phyloP scores from a whole-genome alignment of 768 basidiomycete species.

The Mrakia gelida region DNA sequence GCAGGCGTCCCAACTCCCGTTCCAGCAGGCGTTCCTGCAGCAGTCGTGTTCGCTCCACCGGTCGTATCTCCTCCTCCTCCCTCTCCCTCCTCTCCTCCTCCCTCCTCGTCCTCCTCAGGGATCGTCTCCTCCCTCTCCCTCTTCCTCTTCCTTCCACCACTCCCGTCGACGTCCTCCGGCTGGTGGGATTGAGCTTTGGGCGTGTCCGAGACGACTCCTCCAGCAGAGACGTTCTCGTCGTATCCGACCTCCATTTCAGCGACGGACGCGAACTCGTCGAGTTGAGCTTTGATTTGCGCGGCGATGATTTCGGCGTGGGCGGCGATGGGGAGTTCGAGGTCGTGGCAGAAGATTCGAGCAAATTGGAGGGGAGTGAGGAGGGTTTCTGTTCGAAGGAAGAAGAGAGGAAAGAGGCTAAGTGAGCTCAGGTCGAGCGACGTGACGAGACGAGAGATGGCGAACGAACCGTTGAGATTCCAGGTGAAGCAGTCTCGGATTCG shows the following conservation, averaged over 20 bases:
- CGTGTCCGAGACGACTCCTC: not conserved
- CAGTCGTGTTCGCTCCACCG: not conserved
- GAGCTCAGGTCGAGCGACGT: not conserved
- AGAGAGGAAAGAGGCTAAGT: not conserved
- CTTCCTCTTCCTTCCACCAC: not conserved
- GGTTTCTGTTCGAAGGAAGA: constrained; percentile 50
- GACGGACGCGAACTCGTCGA: constrained; percentile 82
- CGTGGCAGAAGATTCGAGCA: constrained; percentile 78
- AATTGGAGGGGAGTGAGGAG: constrained; percentile 79
- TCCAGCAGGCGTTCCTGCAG: not conserved
- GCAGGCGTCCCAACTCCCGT: not conserved
- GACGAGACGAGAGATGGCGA: not conserved
- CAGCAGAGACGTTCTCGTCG: constrained; percentile 40
- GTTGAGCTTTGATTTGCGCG: constrained; percentile 79
- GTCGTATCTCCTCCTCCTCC: not conserved
- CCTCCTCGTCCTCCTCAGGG: not conserved
- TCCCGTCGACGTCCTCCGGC: not conserved
- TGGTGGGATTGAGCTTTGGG: not conserved
- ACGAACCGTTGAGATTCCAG: constrained; percentile 78
- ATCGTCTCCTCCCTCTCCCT: constrained; percentile 5
- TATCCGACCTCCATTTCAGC: constrained; percentile 58
- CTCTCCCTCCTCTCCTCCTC: not conserved
- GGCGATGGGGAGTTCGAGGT: constrained; percentile 67
- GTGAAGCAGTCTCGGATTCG: constrained; percentile 90
- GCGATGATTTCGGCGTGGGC: constrained; percentile 74